Percentiles rank a stretch among this genome's conserved stretches.
These are phyloP conservation scores for Chlorella vulgaris DNA, from an alignment of 139 green algal genomes.

Conservation along the genomic window DNA sequence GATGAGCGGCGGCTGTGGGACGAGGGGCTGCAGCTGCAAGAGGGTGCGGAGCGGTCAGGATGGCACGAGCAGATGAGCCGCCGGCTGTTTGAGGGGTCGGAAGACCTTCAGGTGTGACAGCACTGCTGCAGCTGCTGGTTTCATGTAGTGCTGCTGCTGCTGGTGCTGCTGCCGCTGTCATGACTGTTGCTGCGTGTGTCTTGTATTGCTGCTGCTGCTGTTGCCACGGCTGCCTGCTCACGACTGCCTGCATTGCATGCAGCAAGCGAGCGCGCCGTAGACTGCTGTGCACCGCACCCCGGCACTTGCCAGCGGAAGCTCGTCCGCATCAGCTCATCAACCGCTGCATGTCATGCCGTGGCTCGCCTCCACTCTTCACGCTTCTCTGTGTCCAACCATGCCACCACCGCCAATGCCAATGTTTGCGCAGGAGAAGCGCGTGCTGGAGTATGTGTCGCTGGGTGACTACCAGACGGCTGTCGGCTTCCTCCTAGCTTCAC, in stretches of 20 bases:
- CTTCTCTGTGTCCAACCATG: neutral
- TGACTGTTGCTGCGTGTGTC: neutral
- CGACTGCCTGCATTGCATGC: neutral
- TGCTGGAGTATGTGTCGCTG: conserved; percentile 65
- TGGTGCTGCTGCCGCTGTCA: neutral
- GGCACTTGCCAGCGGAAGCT: no score
- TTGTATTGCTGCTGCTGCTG: neutral
- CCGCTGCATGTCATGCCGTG: neutral
- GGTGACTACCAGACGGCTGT: conserved; percentile 84
- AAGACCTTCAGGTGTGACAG: conserved; percentile 25
- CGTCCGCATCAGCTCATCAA: no score
- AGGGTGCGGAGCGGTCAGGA: conserved; percentile 62
- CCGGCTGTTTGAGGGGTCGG: conserved; percentile 36
- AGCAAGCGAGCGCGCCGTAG: no score
- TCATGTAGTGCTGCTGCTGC: neutral
- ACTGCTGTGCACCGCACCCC: no score
- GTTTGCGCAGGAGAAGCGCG: conserved; percentile 51
- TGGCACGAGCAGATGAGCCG: conserved; percentile 76
- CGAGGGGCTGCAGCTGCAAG: conserved; percentile 52
- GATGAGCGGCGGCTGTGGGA: conserved; percentile 54
- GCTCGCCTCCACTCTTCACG: neutral
- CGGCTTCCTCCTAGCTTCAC: conserved; percentile 77
- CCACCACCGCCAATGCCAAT: neutral
- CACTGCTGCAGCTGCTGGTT: neutral
- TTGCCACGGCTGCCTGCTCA: neutral